Evolutionary conservation across 352 stramenopile genomes (phyloP), one percentile per base, ranked within the genome.

Genomic region (Pythium rhizo-oryzae): DNA sequence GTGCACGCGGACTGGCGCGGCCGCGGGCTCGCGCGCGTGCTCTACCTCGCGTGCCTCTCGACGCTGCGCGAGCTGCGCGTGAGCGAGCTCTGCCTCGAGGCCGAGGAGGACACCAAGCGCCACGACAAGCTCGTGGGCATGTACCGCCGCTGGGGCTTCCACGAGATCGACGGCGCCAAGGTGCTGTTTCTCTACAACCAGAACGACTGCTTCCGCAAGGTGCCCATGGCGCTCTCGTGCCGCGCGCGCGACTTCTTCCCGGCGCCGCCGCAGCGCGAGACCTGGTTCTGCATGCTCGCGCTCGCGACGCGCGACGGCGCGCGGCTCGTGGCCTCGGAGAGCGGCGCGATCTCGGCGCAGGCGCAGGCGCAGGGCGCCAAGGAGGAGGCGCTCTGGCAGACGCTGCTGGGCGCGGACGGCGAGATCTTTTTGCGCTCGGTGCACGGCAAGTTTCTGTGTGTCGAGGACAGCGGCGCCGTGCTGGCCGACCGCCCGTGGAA

Each of bases 101-200:
- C 71, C 53, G 69, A 84, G 59, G 76, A 78, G 69, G 72, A 82
- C 55, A 76, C 52, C 44, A 24, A 59, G 46, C 70, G 64, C 59
- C 71, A 75, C 62, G 83, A 77, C 7, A 81, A 81, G 49, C 63
- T 95, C 5, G 87, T 95, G 16, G 80, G 75, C 12, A 72, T 93
- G 37, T 95, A 95, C 73, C 76, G 81, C 18, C 68, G 63, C 1
- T 95, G 87, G 85, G 87, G 85, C 8, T 94, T 95, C 43, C 37
- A 60, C 1, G 71, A 83, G 59, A 73, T 86, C 24, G 58, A 66
- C 0, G 74, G 82, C n/a, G 85, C 79, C 28, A 91, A 89, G 54
- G 74, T 92, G 16, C 76, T 92, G 1, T 89, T 93, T 60, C 80
- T 95, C 28, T 93, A 95, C 78, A 95, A 93, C 71, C 81, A 88